Percentiles rank a stretch among this genome's conserved stretches.
Evolutionary conservation across 2,329 filamentous ascomycete genomes (phyloP).

Genomic region (Alternaria triticina): DNA sequence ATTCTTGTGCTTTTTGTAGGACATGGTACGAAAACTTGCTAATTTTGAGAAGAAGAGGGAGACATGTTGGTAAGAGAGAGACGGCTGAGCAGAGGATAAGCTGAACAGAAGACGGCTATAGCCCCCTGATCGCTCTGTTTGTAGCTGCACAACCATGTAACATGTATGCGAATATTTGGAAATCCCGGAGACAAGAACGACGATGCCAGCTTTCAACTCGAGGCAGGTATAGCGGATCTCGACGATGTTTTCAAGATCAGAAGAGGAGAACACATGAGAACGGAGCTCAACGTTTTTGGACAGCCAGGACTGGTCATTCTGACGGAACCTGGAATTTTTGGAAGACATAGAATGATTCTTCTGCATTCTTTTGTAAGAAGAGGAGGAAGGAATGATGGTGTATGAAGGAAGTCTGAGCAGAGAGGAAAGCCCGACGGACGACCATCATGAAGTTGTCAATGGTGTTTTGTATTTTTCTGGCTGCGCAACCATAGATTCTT

Average conservation of each 20-base stretch:
- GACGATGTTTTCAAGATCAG: not conserved
- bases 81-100: not conserved
- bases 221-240: not conserved
- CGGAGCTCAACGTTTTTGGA: not conserved
- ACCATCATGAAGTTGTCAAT: not conserved
- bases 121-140: fast-evolving
- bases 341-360: not conserved
- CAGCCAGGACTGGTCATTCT: not conserved
- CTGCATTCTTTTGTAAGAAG: not conserved
- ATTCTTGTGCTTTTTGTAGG: too few species aligned
- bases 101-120: not conserved
- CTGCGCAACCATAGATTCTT: not conserved
- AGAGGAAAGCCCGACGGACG: not conserved
- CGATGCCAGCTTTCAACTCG: not conserved
- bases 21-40: too few species aligned
- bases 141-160: not conserved
- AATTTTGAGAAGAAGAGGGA: not conserved
- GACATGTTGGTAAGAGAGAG: not conserved
- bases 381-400: not conserved
- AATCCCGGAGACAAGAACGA: not conserved
- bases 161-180: not conserved
- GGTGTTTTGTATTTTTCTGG: not conserved
- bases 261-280: not conserved
- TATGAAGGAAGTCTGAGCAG: not conserved
- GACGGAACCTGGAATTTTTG: not conserved